These are phyloP conservation scores for Nephelium lappaceum DNA, from an alignment of 345 rosid species.

Conservation along the genomic window DNA sequence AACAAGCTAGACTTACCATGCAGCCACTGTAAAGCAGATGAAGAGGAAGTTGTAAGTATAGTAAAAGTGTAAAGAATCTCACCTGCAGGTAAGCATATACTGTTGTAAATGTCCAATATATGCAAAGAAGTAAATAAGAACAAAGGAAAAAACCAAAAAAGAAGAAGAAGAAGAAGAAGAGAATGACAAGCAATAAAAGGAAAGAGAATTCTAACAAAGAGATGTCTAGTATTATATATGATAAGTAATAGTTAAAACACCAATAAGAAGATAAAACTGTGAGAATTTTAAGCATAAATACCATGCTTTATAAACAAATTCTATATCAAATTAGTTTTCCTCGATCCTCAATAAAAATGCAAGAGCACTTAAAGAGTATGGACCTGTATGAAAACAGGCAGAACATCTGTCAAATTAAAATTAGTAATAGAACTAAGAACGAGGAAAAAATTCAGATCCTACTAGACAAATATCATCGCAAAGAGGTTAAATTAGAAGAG, in stretches of 20 bases:
- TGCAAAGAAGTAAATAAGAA: neutral
- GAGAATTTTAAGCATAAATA: neutral
- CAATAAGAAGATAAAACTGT: neutral
- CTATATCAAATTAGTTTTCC: constrained; percentile 1
- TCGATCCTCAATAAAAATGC: neutral
- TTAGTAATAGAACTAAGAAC: neutral
- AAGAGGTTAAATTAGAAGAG: neutral
- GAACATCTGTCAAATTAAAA: neutral
- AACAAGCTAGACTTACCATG: constrained; percentile 67
- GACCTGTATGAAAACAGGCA: neutral
- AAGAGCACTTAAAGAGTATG: neutral
- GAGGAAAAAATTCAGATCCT: neutral
- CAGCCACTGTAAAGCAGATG: constrained; percentile 69
- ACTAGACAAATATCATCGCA: neutral
- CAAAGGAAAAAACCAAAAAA: too few species aligned
- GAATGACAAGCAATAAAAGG: neutral
- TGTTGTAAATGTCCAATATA: neutral
- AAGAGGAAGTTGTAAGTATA: constrained; percentile 73
- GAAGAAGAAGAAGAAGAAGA: neutral
- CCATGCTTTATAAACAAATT: neutral
- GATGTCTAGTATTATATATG: neutral
- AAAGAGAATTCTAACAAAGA: neutral
- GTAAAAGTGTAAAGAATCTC: constrained; percentile 78
- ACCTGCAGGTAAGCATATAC: constrained; percentile 49
- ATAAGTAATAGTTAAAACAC: neutral